These are phyloP conservation scores for Starmerella stigmatis DNA, from an alignment of 805 yeast genomes.

Conservation along the genomic window DNA sequence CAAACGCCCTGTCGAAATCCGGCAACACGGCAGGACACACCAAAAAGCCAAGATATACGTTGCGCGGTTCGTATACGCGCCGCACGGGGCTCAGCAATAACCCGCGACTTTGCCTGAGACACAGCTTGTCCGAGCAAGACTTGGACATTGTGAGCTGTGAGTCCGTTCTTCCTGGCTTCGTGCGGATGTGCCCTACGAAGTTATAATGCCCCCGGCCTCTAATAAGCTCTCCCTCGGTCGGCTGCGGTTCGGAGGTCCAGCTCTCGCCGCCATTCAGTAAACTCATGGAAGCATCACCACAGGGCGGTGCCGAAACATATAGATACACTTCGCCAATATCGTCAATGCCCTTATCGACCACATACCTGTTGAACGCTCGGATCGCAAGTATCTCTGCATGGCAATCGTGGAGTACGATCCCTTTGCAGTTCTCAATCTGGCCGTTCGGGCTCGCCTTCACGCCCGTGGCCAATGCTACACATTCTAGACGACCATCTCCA, in stretches of 20 bases:
- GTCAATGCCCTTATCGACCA: slow-evolving; percentile 30
- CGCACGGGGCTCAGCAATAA: slow-evolving; percentile 28
- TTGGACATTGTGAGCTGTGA: slow-evolving; percentile 63
- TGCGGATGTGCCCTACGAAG: slow-evolving; percentile 56
- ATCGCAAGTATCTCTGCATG: slow-evolving; percentile 81
- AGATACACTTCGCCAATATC: slow-evolving; percentile 17
- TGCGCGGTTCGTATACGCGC: slow-evolving; percentile 21
- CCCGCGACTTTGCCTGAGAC: slow-evolving; percentile 44
- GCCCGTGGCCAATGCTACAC: slow-evolving; percentile 62
- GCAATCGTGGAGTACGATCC: slow-evolving; percentile 67
- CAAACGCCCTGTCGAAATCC: slow-evolving; percentile 31
- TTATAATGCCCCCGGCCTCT: slow-evolving; percentile 23
- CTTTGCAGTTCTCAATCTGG: slow-evolving; percentile 38
- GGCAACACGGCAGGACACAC: slow-evolving; percentile 25
- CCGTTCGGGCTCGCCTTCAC: slow-evolving; percentile 63
- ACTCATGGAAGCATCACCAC: slow-evolving; percentile 40
- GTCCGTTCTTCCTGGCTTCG: slow-evolving; percentile 87
- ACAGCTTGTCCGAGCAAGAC: slow-evolving; percentile 80
- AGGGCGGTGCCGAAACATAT: slow-evolving; percentile 22
- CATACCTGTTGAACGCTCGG: slow-evolving; percentile 54
- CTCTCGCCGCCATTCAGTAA: slow-evolving; percentile 36
- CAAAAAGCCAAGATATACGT: slow-evolving; percentile 25
- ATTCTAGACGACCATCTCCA: slow-evolving; percentile 23
- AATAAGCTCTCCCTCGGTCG: slow-evolving; percentile 10
- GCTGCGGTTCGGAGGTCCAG: slow-evolving; percentile 13